Base-by-base conservation (phyloP, 2,329 filamentous ascomycete genomes). In the Paraphoma chrysanthemicola region DNA sequence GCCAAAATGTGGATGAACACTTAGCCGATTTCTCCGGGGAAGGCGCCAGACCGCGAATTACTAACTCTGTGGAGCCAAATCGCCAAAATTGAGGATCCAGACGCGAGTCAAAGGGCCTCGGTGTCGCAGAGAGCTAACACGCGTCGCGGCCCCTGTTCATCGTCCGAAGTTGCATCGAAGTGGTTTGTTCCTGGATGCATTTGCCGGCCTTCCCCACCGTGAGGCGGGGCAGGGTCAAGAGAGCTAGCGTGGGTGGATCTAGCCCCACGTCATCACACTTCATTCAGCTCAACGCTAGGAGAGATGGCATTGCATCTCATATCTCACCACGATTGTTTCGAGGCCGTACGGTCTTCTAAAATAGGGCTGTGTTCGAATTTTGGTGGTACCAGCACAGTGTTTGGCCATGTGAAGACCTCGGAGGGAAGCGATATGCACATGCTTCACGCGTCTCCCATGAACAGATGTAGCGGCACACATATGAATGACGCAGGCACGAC, bases 1-100 rank as follows among this genome's bases (percentile, higher is more conserved):
- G 46, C 57, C 59, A 54, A 54, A 18, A 43, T 12, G 23, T 43
- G 62, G 62, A 49, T 55, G 54, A 64, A 59, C 10, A 11, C 55
- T 64, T 60, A 64, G 9, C 59, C 62, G 51, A 11, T 14, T 5
- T 18, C 17, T 28, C n/a, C 47, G 10, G 38, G 38, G 5, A 29
- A 23, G 7, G 18, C 36, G 16, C 7, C 18, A n/a, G 17, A 14
- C 9, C 46, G 16, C 16, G 12, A 4, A 30, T n/a, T 6, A 39
- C 16, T 23, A 18, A 23, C 23, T 23, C 9, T 18, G 17, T 14
- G n/a, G 30, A 38, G 17, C 23, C 11, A 30, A 23, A 23, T 39
- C n/a, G 31, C 14, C 11, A 10, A 36, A 33, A 46, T 31, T 33
- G 23, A 46, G 44, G 29, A 46, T 33, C 6, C 44, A 33, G 14